These are phyloP conservation scores for Globisporangium nagaii DNA, from an alignment of 352 stramenopile species.

Conservation along the genomic window DNA sequence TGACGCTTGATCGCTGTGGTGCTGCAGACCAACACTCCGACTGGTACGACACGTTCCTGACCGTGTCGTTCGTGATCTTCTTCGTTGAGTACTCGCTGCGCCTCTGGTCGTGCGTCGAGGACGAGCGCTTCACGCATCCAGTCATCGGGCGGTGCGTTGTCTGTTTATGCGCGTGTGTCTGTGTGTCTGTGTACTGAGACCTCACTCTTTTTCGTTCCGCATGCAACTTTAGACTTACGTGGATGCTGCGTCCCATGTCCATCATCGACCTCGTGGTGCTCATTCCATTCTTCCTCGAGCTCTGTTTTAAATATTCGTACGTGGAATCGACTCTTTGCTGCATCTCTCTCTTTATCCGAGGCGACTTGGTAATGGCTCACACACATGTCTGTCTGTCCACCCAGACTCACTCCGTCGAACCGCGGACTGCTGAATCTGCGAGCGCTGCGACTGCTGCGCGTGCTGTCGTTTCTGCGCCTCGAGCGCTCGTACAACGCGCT, in stretches of 20 bases:
- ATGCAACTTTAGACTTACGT: constrained; percentile 41
- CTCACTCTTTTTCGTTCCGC: not conserved
- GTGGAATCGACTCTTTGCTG: too few relatives aligned
- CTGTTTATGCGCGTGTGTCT: not conserved
- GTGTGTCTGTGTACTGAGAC: not conserved
- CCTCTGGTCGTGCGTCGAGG: constrained; percentile 80
- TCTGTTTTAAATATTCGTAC: constrained; percentile 58
- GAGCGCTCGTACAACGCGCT: constrained; percentile 76
- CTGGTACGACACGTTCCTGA: constrained; percentile 77
- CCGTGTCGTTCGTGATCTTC: constrained; percentile 71
- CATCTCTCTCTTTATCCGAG: too few relatives aligned
- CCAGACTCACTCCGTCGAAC: constrained; percentile 6
- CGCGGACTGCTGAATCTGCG: constrained; percentile 62
- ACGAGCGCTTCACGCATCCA: constrained; percentile 49
- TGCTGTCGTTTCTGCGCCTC: constrained; percentile 78
- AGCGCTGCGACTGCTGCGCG: constrained; percentile 60
- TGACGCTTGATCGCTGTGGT: not conserved
- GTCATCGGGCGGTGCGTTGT: constrained; percentile 40
- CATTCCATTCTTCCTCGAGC: constrained; percentile 78
- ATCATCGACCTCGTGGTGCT: constrained; percentile 74
- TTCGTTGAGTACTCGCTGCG: constrained; percentile 69
- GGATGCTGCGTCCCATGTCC: constrained; percentile 78
- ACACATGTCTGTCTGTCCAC: not conserved
- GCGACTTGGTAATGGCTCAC: too few relatives aligned
- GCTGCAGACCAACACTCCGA: constrained; percentile 28